These are phyloP conservation scores for Pholiota microspora DNA, from an alignment of 768 basidiomycete species.

Conservation along the genomic window DNA sequence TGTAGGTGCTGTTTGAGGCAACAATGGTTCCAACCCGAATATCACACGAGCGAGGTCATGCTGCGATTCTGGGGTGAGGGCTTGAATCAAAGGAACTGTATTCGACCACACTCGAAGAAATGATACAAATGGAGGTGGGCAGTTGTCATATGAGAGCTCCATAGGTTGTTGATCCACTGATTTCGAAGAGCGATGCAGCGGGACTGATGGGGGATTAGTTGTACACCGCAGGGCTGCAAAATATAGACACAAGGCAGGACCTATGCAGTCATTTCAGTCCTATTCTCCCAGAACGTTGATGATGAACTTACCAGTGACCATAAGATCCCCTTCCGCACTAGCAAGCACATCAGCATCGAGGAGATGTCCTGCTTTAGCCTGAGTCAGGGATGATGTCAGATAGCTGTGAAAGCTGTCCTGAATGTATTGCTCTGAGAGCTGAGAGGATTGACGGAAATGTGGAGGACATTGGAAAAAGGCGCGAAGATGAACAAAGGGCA, in stretches of 20 bases:
- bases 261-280: conserved; percentile 27
- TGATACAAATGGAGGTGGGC: conserved; percentile 62
- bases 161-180: conserved; percentile 39
- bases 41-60: conserved; percentile 84
- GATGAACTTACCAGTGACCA: conserved; percentile 79
- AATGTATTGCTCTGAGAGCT: conserved; percentile 61
- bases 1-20: conserved; percentile 34
- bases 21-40: conserved; percentile 58
- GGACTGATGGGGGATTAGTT: conserved; percentile 77
- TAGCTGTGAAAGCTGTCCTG: conserved; percentile 83
- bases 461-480: not conserved
- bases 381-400: conserved; percentile 73
- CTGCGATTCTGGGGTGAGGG: conserved; percentile 58
- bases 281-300: no score
- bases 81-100: conserved; percentile 63
- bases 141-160: conserved; percentile 65
- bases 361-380: conserved; percentile 73
- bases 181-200: conserved; percentile 62
- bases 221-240: conserved; percentile 79
- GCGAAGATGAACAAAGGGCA: no score
- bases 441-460: not conserved
- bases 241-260: conserved; percentile 80
- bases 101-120: conserved; percentile 76
- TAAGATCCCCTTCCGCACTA: conserved; percentile 78
- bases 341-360: conserved; percentile 72